Conservation (phyloP, 495 filamentous ascomycete genomes). For the Apodospora peruviana region DNA sequence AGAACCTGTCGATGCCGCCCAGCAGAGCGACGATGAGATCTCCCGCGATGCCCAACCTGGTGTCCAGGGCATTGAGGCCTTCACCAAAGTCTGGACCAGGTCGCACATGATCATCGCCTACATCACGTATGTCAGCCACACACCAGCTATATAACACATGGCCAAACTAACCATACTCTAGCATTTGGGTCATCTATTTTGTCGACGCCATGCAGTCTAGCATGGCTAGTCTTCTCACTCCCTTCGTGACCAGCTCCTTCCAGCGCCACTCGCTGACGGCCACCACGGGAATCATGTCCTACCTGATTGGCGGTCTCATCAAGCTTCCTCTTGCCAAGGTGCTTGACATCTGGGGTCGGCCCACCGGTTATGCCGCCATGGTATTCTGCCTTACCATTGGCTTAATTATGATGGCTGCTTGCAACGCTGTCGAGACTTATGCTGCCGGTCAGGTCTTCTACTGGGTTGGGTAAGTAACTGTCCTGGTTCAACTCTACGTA, state of each 20-base stretch:
- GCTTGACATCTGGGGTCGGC: slow-evolving; percentile 60
- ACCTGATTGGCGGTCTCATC: slow-evolving; percentile 55
- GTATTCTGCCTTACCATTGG: slow-evolving; percentile 37
- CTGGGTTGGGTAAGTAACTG: slow-evolving; percentile 34
- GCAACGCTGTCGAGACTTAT: slow-evolving; percentile 43
- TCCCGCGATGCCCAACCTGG: slow-evolving; percentile 17
- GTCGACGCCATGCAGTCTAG: slow-evolving; percentile 42
- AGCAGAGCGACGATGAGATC: slow-evolving; percentile 18
- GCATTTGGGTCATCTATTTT: slow-evolving; percentile 50
- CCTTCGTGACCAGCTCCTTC: slow-evolving; percentile 46
- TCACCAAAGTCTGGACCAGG: slow-evolving; percentile 23
- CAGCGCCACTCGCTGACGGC: slow-evolving; percentile 42
- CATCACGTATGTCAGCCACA: slow-evolving; percentile 15
- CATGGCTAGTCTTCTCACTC: slow-evolving; percentile 31
- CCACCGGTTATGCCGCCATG: slow-evolving; percentile 37
- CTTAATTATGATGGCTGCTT: slow-evolving; percentile 48
- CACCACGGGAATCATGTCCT: slow-evolving; percentile 43
- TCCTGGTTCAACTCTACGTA: slow-evolving; percentile 8
- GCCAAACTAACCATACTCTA: slow-evolving; percentile 8
- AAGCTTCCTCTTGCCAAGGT: slow-evolving; percentile 61
- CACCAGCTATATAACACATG: neutral
- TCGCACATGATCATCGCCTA: slow-evolving; percentile 17
- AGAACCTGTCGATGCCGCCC: too few species aligned
- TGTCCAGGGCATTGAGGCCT: slow-evolving; percentile 20
- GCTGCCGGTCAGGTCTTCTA: slow-evolving; percentile 51